These are phyloP conservation scores for Podospora bellae-mahoneyi DNA, from an alignment of 495 filamentous ascomycete species.

Conservation along the genomic window DNA sequence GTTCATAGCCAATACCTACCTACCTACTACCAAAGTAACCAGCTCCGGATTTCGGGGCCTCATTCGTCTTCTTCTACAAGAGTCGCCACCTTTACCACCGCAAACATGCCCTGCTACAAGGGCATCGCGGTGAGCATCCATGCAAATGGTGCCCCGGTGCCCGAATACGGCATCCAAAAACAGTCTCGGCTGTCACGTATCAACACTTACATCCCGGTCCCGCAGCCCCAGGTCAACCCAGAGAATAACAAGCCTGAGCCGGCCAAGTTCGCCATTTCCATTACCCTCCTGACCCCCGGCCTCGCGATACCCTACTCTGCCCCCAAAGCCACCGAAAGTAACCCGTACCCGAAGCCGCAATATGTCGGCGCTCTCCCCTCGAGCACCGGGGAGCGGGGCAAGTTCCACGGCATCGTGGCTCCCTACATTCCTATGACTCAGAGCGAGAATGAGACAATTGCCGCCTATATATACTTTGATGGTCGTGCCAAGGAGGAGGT, in stretches of 20 bases:
- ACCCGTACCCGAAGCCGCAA: conserved; percentile 74
- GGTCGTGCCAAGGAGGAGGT: conserved; percentile 94
- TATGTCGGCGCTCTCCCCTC: conserved; percentile 66
- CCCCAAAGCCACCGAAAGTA: conserved; percentile 65
- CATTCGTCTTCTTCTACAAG: neutral
- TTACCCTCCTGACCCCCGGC: conserved; percentile 87
- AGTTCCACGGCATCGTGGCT: conserved; percentile 57
- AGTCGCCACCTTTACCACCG: conserved; percentile 11
- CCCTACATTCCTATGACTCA: conserved; percentile 87
- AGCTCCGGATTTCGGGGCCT: conserved; percentile 6
- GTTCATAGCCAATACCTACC: neutral
- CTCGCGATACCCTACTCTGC: conserved; percentile 86
- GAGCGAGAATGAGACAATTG: conserved; percentile 91
- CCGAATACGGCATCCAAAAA: conserved; percentile 92
- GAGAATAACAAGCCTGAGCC: conserved; percentile 74
- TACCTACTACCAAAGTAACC: neutral
- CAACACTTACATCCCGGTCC: conserved; percentile 94
- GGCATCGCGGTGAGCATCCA: conserved; percentile 96
- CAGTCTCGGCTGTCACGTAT: conserved; percentile 88
- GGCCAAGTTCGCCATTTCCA: conserved; percentile 92
- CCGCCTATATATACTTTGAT: conserved; percentile 99
- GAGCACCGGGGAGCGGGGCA: conserved; percentile 37
- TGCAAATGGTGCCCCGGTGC: conserved; percentile 79
- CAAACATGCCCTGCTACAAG: conserved; percentile 91
- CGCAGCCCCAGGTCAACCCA: conserved; percentile 71